Evolutionary conservation across 2,329 filamentous ascomycete species (phyloP), one percentile per base, ranked within the genome.

Genomic region (Ophiosphaerella korrae): DNA sequence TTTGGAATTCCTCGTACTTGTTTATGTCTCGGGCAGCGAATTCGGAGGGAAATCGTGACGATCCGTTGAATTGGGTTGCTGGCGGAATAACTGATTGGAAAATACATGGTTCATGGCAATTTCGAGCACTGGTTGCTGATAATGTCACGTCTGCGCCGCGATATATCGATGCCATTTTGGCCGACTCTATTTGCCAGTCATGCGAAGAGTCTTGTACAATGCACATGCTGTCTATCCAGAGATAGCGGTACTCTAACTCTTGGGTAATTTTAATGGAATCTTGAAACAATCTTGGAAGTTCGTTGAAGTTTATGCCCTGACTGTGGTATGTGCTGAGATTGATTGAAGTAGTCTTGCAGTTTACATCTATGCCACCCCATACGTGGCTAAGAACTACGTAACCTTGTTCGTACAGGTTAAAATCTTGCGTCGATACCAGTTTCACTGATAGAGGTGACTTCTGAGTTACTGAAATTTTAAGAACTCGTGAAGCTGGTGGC

Each of bases 141-240:
- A 40, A 16, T 2, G 38, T 40, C 4, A 40, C 3, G 12, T n/a
- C 23, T 6, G 38, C 38, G 8, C 38, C 12, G 12, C 38, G 38
- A 16, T 13, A 40, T 24, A 40, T 40, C 9, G 14, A 16, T n/a
- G 38, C 38, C 48, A 50, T 50, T 16, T 42, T 32, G 8, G 42
- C 23, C 4, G 31, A 24, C 18, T 50, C 48, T 5, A 11, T 11
- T 42, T 38, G 14, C 36, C 31, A 33, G 21, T 50, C 48, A 26
- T 8, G 7, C 7, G 4, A 8, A 16, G 32, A 18, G 12, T 50
- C 41, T 32, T 50, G 40, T 9, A 50, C n/a, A 14, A 50, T 36
- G 34, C 47, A 50, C 9, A 50, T 33, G 8, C 41, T 37, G 18
- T 50, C 47, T n/a, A 50, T 50, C 47, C 36, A 38, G n/a, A 38